phyloP scores from a whole-genome alignment of 139 green algal species.

The Marvania coccoides region DNA sequence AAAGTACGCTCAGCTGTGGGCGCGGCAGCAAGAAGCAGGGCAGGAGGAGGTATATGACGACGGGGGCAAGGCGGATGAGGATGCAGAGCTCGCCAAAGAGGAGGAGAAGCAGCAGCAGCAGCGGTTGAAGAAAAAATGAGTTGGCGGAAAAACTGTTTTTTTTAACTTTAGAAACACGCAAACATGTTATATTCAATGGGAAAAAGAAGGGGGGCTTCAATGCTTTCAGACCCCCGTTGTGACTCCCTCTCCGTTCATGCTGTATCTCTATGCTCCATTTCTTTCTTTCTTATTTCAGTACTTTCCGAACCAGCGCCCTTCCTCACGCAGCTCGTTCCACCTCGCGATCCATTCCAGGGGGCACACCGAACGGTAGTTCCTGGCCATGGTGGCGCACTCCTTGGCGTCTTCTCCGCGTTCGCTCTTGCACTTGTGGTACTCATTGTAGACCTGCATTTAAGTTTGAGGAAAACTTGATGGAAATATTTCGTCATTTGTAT shows the following conservation, averaged over 20 bases:
- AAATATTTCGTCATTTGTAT: no score
- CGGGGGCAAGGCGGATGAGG: not conserved
- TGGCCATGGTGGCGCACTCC: constrained; percentile 65
- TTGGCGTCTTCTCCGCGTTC: constrained; percentile 66
- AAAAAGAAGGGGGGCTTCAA: no score
- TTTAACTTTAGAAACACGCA: no score
- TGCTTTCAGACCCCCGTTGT: no score
- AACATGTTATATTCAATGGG: no score
- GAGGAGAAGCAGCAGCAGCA: not conserved
- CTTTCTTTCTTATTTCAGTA: not conserved
- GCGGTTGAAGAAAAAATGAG: not conserved
- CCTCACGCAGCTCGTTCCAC: constrained; percentile 8
- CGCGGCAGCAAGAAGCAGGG: constrained; percentile 24
- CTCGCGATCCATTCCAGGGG: constrained; percentile 65
- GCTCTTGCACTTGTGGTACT: constrained; percentile 55
- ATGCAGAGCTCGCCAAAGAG: not conserved
- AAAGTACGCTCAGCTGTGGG: constrained; percentile 74
- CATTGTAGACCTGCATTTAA: constrained; percentile 82
- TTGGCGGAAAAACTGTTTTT: not conserved
- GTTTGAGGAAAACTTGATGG: no score
- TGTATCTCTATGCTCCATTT: no score
- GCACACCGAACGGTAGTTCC: constrained; percentile 72
- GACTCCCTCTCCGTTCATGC: no score
- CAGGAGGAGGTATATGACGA: constrained; percentile 40
- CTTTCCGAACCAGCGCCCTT: constrained; percentile 6